A percentile compares a stretch with the other conserved stretches of the same genome.
Conservation (phyloP, 768 basidiomycete genomes). For the Suillus subalutaceus region DNA sequence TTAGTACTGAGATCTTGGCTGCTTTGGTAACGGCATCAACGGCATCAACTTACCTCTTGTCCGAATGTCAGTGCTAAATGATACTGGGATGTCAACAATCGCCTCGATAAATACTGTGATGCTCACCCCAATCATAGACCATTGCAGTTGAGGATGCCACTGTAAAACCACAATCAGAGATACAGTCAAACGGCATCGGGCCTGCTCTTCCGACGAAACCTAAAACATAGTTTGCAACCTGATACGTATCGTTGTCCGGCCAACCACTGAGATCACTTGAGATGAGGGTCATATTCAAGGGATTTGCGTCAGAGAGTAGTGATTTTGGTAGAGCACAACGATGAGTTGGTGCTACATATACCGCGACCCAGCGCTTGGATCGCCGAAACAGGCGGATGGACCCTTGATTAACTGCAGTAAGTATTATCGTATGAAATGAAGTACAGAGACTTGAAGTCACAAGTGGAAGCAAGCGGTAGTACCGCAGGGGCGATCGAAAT, state of each 20-base stretch:
- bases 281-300: neutral
- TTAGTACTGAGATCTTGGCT: neutral
- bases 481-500: neutral
- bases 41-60: neutral
- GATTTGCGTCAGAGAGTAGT: neutral
- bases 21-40: neutral
- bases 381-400: neutral
- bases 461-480: neutral
- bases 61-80: neutral
- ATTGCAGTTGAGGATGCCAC: neutral
- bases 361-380: neutral
- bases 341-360: neutral
- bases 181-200: neutral
- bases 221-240: neutral
- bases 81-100: neutral
- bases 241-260: neutral
- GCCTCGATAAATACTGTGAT: neutral
- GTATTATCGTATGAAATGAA: neutral
- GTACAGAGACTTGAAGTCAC: slow-evolving; percentile 2
- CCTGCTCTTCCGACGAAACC: neutral
- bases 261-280: neutral
- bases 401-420: neutral
- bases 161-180: neutral
- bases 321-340: neutral
- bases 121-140: neutral